Base-by-base conservation (phyloP, 2,329 filamentous ascomycete genomes). In the Fusarium sp. region DNA sequence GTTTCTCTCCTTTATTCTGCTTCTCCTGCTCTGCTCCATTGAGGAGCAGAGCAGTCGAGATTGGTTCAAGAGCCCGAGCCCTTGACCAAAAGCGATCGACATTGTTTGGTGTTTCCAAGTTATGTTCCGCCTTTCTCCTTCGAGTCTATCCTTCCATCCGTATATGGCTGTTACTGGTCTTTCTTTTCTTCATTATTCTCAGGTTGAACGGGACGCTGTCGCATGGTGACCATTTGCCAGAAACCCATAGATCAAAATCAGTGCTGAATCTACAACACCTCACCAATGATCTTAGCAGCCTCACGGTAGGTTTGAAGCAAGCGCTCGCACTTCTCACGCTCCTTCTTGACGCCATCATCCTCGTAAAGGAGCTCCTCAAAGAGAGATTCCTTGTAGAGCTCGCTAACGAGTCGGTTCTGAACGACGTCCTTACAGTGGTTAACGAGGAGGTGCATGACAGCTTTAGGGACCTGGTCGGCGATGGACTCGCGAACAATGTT, bases 401-500 rank as follows among this genome's bases (percentile, higher is more conserved):
- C 94, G 81, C 94, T 98, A 65, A 99, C 96, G 12, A 99, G 90
- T 51, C 96, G 90, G 84, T 99, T 99, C 84, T 99, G 96, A 38
- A 99, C 95, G 18, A 96, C 96, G 76, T 99, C 96, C 83, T 98
- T 98, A 85, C 94, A 97, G 86, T 98, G 94, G 84, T 99, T 99
- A 81, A 99, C 96, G 39, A 99, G 90, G 53, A 99, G 90, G 82
- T 99, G 96, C 96, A 99, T 99, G 77, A 99, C 93, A 10, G 96
- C 96, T 85, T 99, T 99, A 75, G 96, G 96, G 17, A 99, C 96
- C 84, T 98, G 96, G 81, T 99, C 96, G 50, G 96, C 96, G 78
- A 98, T 98, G n/a, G 94, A 96, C 84, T 99, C 96, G 72, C 96
- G 94, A 53, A 99, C 96, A 79, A 99, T 99, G 83, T 98, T 97